These are phyloP conservation scores for Pulveroboletus sp. DNA, from an alignment of 768 basidiomycete genomes.

Conservation along the genomic window DNA sequence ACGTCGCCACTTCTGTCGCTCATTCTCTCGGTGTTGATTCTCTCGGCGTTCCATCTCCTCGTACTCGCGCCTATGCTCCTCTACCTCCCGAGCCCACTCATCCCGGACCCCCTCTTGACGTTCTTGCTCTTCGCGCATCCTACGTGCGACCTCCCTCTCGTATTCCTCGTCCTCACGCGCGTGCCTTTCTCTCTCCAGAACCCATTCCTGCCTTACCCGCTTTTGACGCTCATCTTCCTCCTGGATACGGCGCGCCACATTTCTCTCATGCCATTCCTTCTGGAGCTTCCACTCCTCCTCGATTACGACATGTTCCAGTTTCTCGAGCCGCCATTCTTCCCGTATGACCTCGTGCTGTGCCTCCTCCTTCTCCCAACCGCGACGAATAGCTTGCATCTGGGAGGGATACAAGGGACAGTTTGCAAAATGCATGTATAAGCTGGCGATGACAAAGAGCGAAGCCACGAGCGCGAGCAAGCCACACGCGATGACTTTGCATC, in stretches of 20 bases:
- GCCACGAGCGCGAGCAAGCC: background rate
- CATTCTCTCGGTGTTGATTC: too few species aligned
- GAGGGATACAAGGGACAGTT: slow-evolving; percentile 11
- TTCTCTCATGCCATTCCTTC: background rate
- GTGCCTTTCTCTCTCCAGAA: too few species aligned
- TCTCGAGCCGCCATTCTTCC: slow-evolving; percentile 8
- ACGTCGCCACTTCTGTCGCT: too few species aligned
- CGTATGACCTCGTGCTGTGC: background rate
- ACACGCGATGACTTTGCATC: background rate
- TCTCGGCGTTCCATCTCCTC: too few species aligned
- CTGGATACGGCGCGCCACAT: background rate
- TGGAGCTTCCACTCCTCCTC: slow-evolving; percentile 9
- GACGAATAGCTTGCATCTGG: slow-evolving; percentile 7
- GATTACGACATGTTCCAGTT: background rate
- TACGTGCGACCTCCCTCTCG: too few species aligned
- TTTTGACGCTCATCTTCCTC: too few species aligned
- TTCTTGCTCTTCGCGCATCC: too few species aligned
- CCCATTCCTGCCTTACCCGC: too few species aligned
- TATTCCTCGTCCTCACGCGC: too few species aligned
- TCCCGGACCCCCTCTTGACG: too few species aligned
- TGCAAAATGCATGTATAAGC: slow-evolving; percentile 1
- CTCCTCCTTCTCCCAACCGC: slow-evolving; percentile 5
- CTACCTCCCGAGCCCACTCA: too few species aligned
- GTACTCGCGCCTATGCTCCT: too few species aligned
- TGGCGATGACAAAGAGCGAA: background rate